Percentiles rank a stretch among this genome's conserved stretches.
These are phyloP conservation scores for Capsella rubella DNA, from an alignment of 441 rosid genomes.

Conservation along the genomic window DNA sequence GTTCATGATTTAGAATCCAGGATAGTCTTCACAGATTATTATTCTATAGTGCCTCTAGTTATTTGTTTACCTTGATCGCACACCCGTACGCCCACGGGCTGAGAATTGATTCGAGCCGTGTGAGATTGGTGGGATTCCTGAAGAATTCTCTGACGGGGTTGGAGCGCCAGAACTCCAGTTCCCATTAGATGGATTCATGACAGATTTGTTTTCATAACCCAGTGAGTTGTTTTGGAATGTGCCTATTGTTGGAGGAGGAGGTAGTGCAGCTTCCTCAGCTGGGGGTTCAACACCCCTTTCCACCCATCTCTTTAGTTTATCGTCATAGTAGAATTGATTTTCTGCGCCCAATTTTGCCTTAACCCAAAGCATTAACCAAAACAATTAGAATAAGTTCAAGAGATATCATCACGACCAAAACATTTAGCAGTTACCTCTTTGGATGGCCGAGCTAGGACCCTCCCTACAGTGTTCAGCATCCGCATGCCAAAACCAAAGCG, in stretches of 20 bases:
- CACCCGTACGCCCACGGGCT: slow-evolving; percentile 47
- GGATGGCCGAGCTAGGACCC: slow-evolving; percentile 81
- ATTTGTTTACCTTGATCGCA: slow-evolving; percentile 46
- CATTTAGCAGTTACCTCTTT: slow-evolving; percentile 62
- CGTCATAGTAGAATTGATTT: slow-evolving; percentile 91
- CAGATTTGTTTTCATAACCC: slow-evolving; percentile 74
- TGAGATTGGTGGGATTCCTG: slow-evolving; percentile 88
- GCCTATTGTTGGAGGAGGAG: slow-evolving; percentile 75
- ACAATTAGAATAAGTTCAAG: slow-evolving; percentile 27
- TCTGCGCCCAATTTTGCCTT: slow-evolving; percentile 95
- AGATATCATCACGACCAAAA: slow-evolving; percentile 19
- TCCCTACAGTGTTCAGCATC: slow-evolving; percentile 80
- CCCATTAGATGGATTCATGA: slow-evolving; percentile 55
- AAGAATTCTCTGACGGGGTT: slow-evolving; percentile 59
- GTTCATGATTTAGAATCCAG: slow-evolving; percentile 1
- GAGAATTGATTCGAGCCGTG: slow-evolving; percentile 52
- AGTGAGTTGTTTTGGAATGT: slow-evolving; percentile 54
- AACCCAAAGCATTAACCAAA: slow-evolving; percentile 36
- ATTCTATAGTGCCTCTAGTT: slow-evolving; percentile 9
- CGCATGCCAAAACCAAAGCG: slow-evolving; percentile 78
- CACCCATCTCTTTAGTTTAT: slow-evolving; percentile 98
- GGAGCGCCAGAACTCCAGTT: slow-evolving; percentile 63
- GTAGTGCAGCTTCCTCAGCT: slow-evolving; percentile 75
- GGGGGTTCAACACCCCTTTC: slow-evolving; percentile 94
- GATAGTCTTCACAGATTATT: neutral